A percentile compares a stretch with the other conserved stretches of the same genome.
Conservation (phyloP, 2,329 filamentous ascomycete species). For the Rutstroemia sp. region DNA sequence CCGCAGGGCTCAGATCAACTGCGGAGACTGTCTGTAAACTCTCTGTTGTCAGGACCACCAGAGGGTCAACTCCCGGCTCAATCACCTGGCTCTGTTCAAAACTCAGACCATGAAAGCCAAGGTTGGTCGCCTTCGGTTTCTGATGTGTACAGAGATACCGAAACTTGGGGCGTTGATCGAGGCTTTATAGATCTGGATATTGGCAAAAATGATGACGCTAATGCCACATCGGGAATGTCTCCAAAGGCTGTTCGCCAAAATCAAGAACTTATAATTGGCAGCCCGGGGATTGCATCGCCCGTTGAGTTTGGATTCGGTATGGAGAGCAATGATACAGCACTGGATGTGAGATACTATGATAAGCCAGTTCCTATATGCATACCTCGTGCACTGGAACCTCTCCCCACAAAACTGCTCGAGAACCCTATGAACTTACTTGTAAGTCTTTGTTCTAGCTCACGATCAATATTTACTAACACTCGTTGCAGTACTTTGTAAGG, state of each 20-base stretch:
- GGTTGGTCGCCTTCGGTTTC: not conserved
- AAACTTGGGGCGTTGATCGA: conserved; percentile 62
- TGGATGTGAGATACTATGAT: conserved; percentile 61
- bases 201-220: conserved; percentile 61
- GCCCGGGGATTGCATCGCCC: conserved; percentile 27
- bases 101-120: not conserved
- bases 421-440: conserved; percentile 73
- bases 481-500: conserved; percentile 41
- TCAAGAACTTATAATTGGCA: conserved; percentile 17
- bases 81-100: not conserved
- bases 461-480: not conserved
- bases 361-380: conserved; percentile 57
- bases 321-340: conserved; percentile 42
- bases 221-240: conserved; percentile 49
- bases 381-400: conserved; percentile 39
- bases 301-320: conserved; percentile 42
- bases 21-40: conserved; percentile 56
- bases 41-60: conserved; percentile 49
- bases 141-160: conserved; percentile 31
- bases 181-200: conserved; percentile 64
- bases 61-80: conserved; percentile 10
- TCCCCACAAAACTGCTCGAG: conserved; percentile 48
- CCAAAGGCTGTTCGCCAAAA: conserved; percentile 30
- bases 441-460: not conserved
- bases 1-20: conserved; percentile 29